Evolutionary conservation across 352 stramenopile species (phyloP).

Genomic region (Achlya hypogyna): DNA sequence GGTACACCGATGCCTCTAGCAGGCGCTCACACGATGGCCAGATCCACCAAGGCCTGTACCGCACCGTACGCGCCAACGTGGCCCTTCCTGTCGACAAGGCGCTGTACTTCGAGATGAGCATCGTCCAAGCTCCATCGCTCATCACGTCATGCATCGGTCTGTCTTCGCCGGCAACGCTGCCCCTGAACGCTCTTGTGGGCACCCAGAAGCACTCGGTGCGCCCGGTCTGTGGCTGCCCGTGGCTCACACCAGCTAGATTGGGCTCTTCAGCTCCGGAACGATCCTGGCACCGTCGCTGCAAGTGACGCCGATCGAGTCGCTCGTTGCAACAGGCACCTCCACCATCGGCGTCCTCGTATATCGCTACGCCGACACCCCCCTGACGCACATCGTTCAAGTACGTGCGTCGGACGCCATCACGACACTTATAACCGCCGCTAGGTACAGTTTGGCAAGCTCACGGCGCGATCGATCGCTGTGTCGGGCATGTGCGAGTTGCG

Average conservation of each 20-base stretch:
- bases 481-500: conserved; percentile 36
- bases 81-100: conserved; percentile 53
- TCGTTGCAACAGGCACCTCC: conserved; percentile 44
- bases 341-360: conserved; percentile 69
- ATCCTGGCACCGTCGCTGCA: conserved; percentile 53
- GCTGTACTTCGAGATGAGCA: conserved; percentile 81
- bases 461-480: conserved; percentile 7
- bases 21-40: conserved; percentile 5
- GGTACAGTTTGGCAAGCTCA: conserved; percentile 1
- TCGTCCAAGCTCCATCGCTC: conserved; percentile 39
- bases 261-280: conserved; percentile 72
- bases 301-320: conserved; percentile 41
- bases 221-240: not conserved
- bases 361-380: not conserved
- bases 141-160: conserved; percentile 72
- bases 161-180: conserved; percentile 54
- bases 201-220: conserved; percentile 70
- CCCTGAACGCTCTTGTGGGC: conserved; percentile 68
- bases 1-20: conserved; percentile 21
- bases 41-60: conserved; percentile 59
- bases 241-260: conserved; percentile 35
- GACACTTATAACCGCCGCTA: not conserved
- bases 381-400: conserved; percentile 6
- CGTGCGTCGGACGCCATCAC: not conserved
- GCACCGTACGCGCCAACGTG: conserved; percentile 58